A percentile compares a stretch with the other conserved stretches of the same genome.
Conservation (phyloP, 257 asterid genomes). For the Solanum etuberosum region DNA sequence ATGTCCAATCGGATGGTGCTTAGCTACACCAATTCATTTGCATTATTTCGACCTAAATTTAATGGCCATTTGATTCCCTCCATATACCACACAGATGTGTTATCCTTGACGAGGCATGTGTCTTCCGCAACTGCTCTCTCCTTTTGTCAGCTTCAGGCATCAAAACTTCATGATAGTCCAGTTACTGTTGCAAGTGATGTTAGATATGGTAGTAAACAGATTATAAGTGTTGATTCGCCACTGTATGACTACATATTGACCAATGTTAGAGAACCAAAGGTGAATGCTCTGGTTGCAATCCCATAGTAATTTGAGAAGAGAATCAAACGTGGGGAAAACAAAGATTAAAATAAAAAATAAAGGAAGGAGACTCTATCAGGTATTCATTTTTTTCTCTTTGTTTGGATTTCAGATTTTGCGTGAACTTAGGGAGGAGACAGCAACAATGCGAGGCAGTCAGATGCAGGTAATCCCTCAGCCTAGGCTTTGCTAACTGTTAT, state of each 20-base stretch:
- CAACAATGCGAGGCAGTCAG: slow-evolving; percentile 73
- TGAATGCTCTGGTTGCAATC: background rate
- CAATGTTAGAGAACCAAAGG: slow-evolving; percentile 87
- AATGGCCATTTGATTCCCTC: background rate
- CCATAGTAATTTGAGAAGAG: background rate
- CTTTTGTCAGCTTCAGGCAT: slow-evolving; percentile 4
- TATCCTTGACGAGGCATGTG: background rate
- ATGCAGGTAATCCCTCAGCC: slow-evolving; percentile 53
- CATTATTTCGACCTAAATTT: background rate
- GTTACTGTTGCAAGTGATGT: slow-evolving; percentile 31
- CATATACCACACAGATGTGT: background rate
- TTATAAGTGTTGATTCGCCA: slow-evolving; percentile 58
- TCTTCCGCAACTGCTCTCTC: slow-evolving; percentile 2
- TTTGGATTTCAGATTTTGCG: slow-evolving; percentile 46
- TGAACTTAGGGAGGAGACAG: slow-evolving; percentile 92
- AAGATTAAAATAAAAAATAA: background rate
- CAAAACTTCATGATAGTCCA: slow-evolving; percentile 31
- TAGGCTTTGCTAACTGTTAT: background rate
- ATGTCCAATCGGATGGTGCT: background rate
- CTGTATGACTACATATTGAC: slow-evolving; percentile 65
- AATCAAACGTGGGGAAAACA: background rate
- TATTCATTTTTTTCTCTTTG: background rate
- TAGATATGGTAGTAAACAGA: slow-evolving; percentile 66
- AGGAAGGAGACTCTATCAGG: background rate
- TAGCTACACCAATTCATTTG: background rate